Conservation (phyloP, 768 basidiomycete genomes). For the Hericium erinaceus region DNA sequence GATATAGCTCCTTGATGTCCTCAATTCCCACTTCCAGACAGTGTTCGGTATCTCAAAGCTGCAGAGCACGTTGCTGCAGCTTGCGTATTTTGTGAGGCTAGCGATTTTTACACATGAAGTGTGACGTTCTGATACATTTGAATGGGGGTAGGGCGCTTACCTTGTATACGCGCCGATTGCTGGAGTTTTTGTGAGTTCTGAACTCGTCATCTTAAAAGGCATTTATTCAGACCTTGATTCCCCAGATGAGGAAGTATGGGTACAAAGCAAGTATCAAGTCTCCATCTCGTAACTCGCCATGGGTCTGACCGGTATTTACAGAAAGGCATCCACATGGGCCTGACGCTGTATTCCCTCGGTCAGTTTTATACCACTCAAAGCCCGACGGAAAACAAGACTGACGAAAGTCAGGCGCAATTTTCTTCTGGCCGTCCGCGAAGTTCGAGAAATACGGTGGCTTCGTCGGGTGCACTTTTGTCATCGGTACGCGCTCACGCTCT, state of each 20-base stretch:
- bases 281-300: not conserved
- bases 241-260: constrained; percentile 49
- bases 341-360: constrained; percentile 50
- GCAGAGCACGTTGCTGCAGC: constrained; percentile 65
- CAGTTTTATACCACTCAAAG: constrained; percentile 7
- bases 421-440: constrained; percentile 73
- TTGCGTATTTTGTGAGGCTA: constrained; percentile 53
- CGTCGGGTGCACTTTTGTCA: constrained; percentile 65
- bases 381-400: constrained; percentile 16
- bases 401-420: constrained; percentile 44
- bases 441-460: constrained; percentile 63
- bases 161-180: constrained; percentile 51
- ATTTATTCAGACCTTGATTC: constrained; percentile 1
- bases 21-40: constrained; percentile 65
- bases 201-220: not conserved
- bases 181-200: constrained; percentile 40
- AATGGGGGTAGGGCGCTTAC: constrained; percentile 42
- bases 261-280: constrained; percentile 39
- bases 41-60: constrained; percentile 60
- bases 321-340: constrained; percentile 57
- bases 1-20: constrained; percentile 50
- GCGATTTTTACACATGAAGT: not conserved
- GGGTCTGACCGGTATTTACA: constrained; percentile 5
- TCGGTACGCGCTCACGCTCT: constrained; percentile 28
- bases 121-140: not conserved